Conservation (phyloP, 768 basidiomycete genomes). For the Tricholoma bakamatsutake region DNA sequence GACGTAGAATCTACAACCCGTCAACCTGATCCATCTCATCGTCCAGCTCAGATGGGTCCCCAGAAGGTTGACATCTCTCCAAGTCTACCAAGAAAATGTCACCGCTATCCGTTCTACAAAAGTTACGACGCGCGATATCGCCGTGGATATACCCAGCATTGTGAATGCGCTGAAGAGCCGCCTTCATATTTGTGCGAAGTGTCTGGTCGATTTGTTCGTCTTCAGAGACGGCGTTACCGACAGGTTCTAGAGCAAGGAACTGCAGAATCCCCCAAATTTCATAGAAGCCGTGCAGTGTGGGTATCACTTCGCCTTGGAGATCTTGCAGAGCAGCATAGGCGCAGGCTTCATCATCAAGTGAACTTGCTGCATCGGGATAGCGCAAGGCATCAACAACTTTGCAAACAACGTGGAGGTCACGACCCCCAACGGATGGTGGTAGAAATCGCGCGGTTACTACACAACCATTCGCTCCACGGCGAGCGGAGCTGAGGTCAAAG, state of each 20-base stretch:
- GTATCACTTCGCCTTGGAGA: slow-evolving; percentile 5
- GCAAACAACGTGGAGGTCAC: background rate
- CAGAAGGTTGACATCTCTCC: background rate
- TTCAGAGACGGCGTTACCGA: too few species aligned
- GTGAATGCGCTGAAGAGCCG: slow-evolving; percentile 2
- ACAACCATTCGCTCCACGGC: background rate
- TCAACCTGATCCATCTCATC: background rate
- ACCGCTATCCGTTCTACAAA: background rate
- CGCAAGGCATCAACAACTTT: background rate
- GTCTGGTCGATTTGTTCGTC: too few species aligned
- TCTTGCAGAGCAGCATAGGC: background rate
- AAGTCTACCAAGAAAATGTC: background rate
- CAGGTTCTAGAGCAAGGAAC: too few species aligned
- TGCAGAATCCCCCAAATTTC: too few species aligned
- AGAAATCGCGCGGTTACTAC: background rate
- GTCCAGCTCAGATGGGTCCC: background rate
- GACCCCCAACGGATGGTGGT: background rate
- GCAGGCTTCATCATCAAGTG: background rate
- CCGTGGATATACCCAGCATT: too few species aligned
- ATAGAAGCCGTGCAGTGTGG: slow-evolving; percentile 10
- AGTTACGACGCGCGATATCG: background rate
- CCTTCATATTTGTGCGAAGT: slow-evolving; percentile 13
- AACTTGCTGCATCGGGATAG: too few species aligned
- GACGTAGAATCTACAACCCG: too few species aligned
- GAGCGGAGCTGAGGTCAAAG: background rate